Percentiles rank a stretch among this genome's conserved stretches.
These are phyloP conservation scores for Lipomyces yamadae DNA, from an alignment of 805 yeast genomes.

Conservation along the genomic window DNA sequence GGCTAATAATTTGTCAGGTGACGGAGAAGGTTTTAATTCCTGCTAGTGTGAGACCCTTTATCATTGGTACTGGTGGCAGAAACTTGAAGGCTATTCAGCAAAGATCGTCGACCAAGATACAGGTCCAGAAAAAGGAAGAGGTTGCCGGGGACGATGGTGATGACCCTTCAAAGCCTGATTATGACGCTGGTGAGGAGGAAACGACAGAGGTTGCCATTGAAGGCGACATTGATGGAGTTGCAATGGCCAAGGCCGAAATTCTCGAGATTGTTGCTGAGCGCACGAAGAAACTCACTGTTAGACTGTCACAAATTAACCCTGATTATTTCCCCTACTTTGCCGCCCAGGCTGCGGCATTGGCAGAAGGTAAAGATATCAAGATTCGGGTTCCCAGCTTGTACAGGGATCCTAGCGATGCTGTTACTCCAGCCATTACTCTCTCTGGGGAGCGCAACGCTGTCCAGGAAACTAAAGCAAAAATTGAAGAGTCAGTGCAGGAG, in stretches of 20 bases:
- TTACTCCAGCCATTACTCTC: constrained; percentile 53
- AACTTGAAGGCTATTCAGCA: constrained; percentile 78
- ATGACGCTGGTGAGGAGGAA: constrained; percentile 64
- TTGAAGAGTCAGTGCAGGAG: constrained; percentile 54
- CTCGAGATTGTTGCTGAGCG: constrained; percentile 69
- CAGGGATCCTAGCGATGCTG: constrained; percentile 10
- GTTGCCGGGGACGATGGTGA: constrained; percentile 38
- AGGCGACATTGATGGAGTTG: constrained; percentile 86
- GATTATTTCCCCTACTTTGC: constrained; percentile 44
- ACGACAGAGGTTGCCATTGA: constrained; percentile 66
- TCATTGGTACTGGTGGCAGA: constrained; percentile 88
- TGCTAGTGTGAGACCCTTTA: constrained; percentile 70
- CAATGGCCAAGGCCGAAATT: constrained; percentile 71
- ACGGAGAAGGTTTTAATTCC: constrained; percentile 68
- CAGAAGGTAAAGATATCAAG: constrained; percentile 42
- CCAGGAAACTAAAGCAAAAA: constrained; percentile 56
- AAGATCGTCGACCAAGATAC: constrained; percentile 68
- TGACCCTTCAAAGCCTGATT: constrained; percentile 43
- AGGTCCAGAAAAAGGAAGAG: constrained; percentile 54
- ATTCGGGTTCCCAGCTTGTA: constrained; percentile 34
- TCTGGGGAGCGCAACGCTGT: constrained; percentile 76
- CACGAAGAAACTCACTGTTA: constrained; percentile 37
- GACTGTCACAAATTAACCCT: constrained; percentile 36
- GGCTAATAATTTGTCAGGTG: constrained; percentile 12
- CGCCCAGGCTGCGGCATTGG: constrained; percentile 45